Percentiles rank a stretch among this genome's conserved stretches.
Evolutionary conservation across 1,284 basidiomycete species (phyloP).

Genomic region (Cryptococcus neoformans): DNA sequence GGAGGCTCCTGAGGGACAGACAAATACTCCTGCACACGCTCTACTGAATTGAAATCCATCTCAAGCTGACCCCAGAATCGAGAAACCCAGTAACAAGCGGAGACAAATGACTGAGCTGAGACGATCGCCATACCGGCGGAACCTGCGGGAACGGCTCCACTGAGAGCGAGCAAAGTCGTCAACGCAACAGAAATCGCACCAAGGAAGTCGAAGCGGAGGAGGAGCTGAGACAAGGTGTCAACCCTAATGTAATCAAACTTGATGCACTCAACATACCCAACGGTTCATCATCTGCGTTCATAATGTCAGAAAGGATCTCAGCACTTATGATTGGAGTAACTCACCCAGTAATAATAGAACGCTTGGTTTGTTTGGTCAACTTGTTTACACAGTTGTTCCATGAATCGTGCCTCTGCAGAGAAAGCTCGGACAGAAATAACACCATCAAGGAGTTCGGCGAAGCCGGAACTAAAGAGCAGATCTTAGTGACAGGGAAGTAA

Average conservation of each 20-base stretch:
- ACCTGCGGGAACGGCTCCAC: conserved; percentile 65
- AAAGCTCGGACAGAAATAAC: conserved; percentile 86
- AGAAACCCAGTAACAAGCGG: conserved; percentile 48
- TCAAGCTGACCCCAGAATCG: conserved; percentile 49
- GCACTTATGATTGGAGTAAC: neutral
- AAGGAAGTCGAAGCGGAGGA: conserved; percentile 69
- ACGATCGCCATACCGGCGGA: conserved; percentile 82
- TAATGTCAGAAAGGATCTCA: neutral
- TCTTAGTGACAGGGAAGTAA: neutral
- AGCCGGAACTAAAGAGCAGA: conserved; percentile 54
- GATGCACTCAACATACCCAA: conserved; percentile 54
- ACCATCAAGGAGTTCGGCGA: conserved; percentile 71
- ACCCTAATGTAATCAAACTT: neutral
- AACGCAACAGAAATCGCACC: conserved; percentile 71
- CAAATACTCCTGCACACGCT: conserved; percentile 84
- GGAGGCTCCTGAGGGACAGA: conserved; percentile 82
- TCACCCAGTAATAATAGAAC: conserved; percentile 48
- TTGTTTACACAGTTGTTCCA: conserved; percentile 63
- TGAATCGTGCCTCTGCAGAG: conserved; percentile 74
- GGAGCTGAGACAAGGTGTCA: conserved; percentile 26
- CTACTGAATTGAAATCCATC: conserved; percentile 69
- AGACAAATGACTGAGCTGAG: conserved; percentile 48
- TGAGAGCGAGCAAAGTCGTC: conserved; percentile 71
- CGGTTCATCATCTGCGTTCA: conserved; percentile 64
- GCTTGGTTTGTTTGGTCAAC: conserved; percentile 62